A percentile compares a stretch with the other conserved stretches of the same genome.
phyloP scores from a whole-genome alignment of 371 early-diverging fungal genomes.

The Mortierella sp. region DNA sequence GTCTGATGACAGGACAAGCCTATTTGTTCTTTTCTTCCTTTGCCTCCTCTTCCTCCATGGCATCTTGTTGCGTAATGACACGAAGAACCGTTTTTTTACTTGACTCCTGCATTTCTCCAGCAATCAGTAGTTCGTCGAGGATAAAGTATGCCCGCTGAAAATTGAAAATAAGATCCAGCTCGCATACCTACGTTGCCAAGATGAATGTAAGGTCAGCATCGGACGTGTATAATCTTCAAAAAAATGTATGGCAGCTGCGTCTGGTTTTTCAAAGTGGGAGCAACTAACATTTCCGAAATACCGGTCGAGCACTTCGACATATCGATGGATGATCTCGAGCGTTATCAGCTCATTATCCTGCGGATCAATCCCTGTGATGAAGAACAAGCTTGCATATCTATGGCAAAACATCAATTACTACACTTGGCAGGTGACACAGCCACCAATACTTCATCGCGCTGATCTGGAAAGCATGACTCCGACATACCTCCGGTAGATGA shows the following conservation, averaged over 20 bases:
- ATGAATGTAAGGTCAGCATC: neutral
- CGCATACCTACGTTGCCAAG: conserved; percentile 75
- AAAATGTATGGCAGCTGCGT: no score
- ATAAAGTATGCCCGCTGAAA: conserved; percentile 84
- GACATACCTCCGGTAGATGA: conserved; percentile 91
- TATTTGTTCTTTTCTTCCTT: conserved; percentile 60
- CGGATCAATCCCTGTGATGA: conserved; percentile 92
- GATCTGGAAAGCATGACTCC: no score
- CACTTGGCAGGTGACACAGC: no score
- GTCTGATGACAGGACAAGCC: neutral
- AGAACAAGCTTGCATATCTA: conserved; percentile 96
- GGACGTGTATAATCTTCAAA: no score
- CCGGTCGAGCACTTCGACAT: conserved; percentile 96
- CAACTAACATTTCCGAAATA: conserved; percentile 94
- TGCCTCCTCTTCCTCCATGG: conserved; percentile 79
- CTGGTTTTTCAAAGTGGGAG: no score
- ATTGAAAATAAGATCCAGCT: conserved; percentile 77
- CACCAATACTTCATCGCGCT: no score
- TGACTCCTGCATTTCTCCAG: conserved; percentile 87
- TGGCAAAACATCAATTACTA: no score
- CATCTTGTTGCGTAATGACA: conserved; percentile 81
- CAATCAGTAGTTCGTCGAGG: conserved; percentile 85
- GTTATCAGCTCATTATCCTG: conserved; percentile 95
- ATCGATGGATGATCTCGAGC: conserved; percentile 96
- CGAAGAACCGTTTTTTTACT: conserved; percentile 84